A percentile compares a stretch with the other conserved stretches of the same genome.
These are phyloP conservation scores for Colletotrichum tamarilloi DNA, from an alignment of 2,329 filamentous ascomycete genomes.

Conservation along the genomic window DNA sequence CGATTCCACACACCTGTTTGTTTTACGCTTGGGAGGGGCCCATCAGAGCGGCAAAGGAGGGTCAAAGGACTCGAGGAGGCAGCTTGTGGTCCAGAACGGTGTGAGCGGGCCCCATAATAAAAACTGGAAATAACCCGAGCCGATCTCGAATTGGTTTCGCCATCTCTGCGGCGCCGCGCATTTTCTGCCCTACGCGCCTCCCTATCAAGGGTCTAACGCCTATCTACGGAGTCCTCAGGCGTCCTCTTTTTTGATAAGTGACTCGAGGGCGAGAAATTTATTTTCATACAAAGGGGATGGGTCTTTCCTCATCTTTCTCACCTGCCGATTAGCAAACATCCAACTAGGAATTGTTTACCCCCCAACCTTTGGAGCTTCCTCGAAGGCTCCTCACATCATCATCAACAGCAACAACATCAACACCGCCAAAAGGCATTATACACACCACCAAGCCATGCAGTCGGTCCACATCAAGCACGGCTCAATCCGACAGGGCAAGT, in stretches of 20 bases:
- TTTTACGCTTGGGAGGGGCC: not conserved
- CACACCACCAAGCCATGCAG: not conserved
- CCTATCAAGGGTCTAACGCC: not conserved
- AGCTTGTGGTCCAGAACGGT: constrained; percentile 3
- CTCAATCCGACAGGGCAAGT: constrained; percentile 17
- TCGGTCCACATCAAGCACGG: constrained; percentile 7
- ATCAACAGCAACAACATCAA: not conserved
- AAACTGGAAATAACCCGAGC: constrained; percentile 18
- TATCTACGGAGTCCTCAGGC: not conserved
- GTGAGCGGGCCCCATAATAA: not conserved
- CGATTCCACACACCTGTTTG: not conserved
- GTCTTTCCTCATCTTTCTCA: not conserved
- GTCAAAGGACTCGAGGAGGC: not conserved
- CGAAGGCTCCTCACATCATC: not conserved
- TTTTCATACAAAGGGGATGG: not conserved
- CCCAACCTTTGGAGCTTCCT: not conserved
- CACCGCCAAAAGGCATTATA: not conserved
- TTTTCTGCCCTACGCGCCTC: not conserved
- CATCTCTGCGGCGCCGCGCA: not conserved
- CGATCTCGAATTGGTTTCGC: constrained; percentile 6
- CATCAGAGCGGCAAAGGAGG: not conserved
- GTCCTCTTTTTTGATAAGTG: not conserved
- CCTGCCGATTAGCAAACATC: not conserved
- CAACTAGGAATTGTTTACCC: not conserved
- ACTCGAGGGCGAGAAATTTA: not conserved